Evolutionary conservation across 768 basidiomycete genomes (phyloP), one percentile per base, ranked within the genome.

Genomic region (Podaxis mareebaensis): DNA sequence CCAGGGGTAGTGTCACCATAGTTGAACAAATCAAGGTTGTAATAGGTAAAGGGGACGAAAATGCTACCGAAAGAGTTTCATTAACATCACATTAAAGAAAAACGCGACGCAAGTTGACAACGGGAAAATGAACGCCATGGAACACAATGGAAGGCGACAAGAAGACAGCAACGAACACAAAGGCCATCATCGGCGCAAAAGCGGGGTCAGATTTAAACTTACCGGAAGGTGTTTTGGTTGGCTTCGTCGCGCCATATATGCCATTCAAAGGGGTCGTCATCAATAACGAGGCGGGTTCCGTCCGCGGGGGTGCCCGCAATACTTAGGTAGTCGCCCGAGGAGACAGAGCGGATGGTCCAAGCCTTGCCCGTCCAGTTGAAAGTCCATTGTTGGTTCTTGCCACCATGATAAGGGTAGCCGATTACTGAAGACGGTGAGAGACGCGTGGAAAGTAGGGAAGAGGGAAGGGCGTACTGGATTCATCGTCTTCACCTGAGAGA

Each of bases 361-460:
- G 73, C 70, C 2, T 67, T 67, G 7, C 74, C 75, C 4, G 74
- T 75, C 68, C 76, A 78, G 17, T 78, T 67, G 59, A 85, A 72
- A 5, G 64, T 73, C 87, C 87, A 88, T 84, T 87, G 48, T 39
- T 88, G 86, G 66, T 87, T 87, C 10, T 71, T 68, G 7, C 79
- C 80, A 8, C 73, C 69, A 66, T 84, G 75, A 53, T 61, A 68
- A 7, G 73, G 68, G 65, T 74, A 86, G 4, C 87, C 86, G 36
- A 82, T 83, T 68, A 87, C 83, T 84, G 38, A 52, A 15, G 38
- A 7, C 38, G 30, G 28, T 22, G 55, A 51, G 20, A 36, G 24
- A 26, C 38, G 28, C 10, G 58, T 53, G 53, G 44, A 11, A 40
- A 24, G 44, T 3, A 22, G 20, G 56, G 49, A 44, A 33, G 12